These are phyloP conservation scores for Filobasidium wieringae DNA, from an alignment of 768 basidiomycete species.

Conservation along the genomic window DNA sequence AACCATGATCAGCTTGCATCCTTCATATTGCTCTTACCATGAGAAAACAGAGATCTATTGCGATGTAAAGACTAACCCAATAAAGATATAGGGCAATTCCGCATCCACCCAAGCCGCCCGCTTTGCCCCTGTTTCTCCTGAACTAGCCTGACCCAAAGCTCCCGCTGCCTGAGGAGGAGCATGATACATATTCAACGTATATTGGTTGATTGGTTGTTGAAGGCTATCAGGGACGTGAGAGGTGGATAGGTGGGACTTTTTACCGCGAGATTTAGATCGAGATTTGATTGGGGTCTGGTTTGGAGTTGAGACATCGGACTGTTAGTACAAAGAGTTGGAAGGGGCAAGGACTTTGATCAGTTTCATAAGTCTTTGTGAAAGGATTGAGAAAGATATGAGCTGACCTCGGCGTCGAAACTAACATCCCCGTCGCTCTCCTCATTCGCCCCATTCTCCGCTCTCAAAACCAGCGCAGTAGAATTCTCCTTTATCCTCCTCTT, in stretches of 20 bases:
- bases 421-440: neutral
- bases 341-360: no score
- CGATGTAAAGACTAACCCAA: constrained; percentile 53
- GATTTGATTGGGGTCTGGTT: no score
- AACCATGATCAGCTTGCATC: no score
- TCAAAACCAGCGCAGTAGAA: neutral
- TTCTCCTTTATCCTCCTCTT: neutral
- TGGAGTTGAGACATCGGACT: no score
- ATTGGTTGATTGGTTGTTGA: neutral
- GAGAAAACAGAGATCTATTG: neutral
- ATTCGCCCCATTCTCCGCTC: neutral
- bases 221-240: neutral
- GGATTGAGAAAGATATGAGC: no score
- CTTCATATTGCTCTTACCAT: no score
- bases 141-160: neutral
- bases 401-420: neutral
- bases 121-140: neutral
- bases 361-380: no score
- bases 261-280: no score
- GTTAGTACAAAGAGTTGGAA: no score
- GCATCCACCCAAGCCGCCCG: constrained; percentile 19
- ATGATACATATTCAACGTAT: constrained; percentile 2
- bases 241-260: neutral
- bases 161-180: neutral
- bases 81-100: constrained; percentile 58